Base-by-base conservation (phyloP, 345 rosid genomes). In the Dipteronia dyeriana region DNA sequence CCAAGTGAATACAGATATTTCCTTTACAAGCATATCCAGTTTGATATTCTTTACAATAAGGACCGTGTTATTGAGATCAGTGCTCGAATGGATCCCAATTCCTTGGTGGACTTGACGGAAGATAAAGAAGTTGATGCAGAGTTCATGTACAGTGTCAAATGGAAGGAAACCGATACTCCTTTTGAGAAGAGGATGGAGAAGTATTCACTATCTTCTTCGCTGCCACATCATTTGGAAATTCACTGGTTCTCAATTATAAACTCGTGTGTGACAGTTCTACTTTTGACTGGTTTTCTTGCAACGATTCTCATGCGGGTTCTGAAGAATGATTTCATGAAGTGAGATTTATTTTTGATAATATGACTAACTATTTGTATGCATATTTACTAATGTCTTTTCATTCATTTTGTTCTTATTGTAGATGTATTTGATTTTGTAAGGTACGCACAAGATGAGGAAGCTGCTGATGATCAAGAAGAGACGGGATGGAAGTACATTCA, bases 191-290 rank as follows among this genome's bases (percentile, higher is more conserved):
- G 98, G 81, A 94, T 94, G 98, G 97, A 92, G 0, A 94, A 90
- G 85, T 94, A 94, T 22, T 90, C 98, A 0, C 80, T 85, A 78
- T 90, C 97, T 70, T 94, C 98, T 75, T 94, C 98, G 1, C 85
- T 92, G 81, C 97, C 98, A 0, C 98, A 89, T 86, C 97, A 94
- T 71, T 85, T 94, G 90, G 95, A 94, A 80, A 92, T 94, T 66
- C 98, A 94, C 77, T 94, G 98, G 98, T 94, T 94, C 86, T 92
- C 95, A 0, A 94, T 94, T 70, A 92, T 94, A 10, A 92, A 94
- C 80, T 91, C 98, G 0, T 94, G 98, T 62, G 98, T 94, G 66
- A 94, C 98, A 2, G 98, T 94, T 78, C 92, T 94, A 17, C 95
- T 94, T 39, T 79, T 94, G 87, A 94, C 97, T 51, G 98, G 98